These are phyloP conservation scores for Syzygium malaccense DNA, from an alignment of 441 rosid genomes.

Conservation along the genomic window DNA sequence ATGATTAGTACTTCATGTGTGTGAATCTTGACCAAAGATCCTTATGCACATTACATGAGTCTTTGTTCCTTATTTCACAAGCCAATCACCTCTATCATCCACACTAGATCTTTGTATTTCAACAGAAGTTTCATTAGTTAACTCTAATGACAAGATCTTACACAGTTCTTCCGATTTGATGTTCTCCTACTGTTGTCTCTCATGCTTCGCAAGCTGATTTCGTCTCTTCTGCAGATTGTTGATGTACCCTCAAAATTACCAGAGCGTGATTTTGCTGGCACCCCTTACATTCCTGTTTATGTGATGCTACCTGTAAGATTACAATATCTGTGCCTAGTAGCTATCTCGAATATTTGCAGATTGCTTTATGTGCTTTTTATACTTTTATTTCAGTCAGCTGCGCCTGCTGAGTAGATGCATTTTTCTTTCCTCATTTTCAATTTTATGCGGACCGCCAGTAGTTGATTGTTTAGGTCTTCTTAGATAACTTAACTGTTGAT, in stretches of 20 bases:
- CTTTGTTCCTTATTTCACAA: not conserved
- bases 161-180: constrained; percentile 7
- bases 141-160: not conserved
- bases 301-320: constrained; percentile 91
- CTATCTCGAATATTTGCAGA: not conserved
- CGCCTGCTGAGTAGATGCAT: not conserved
- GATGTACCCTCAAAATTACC: constrained; percentile 46
- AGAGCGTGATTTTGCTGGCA: constrained; percentile 79
- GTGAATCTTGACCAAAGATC: not conserved
- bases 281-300: constrained; percentile 80
- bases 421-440: not conserved
- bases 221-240: constrained; percentile 35
- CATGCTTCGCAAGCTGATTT: not conserved
- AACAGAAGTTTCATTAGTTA: not conserved
- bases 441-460: not conserved
- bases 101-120: not conserved
- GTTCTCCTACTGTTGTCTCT: not conserved
- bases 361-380: not conserved
- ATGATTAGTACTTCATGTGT: not conserved
- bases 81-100: not conserved
- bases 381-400: not conserved
- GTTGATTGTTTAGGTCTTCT: not conserved
- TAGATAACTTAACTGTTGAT: not conserved
- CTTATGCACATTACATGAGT: not conserved
- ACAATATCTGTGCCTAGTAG: not conserved